Conservation (phyloP, 768 basidiomycete genomes). For the Plicaturopsis crispa region DNA sequence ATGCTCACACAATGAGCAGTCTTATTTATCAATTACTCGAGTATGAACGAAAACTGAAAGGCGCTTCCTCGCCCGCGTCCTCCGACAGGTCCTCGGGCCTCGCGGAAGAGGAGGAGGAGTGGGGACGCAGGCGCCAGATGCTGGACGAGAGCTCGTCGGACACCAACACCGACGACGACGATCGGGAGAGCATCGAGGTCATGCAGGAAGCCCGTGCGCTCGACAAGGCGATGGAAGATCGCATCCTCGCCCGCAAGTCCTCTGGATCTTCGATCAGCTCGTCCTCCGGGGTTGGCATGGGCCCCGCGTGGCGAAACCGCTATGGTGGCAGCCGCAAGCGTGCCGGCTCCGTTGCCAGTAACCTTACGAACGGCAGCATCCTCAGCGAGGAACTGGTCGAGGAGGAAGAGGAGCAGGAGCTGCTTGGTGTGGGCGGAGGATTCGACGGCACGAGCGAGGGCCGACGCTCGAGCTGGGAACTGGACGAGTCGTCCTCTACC, state of each 20-base stretch:
- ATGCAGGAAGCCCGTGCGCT: constrained; percentile 77
- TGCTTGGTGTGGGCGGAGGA: constrained; percentile 61
- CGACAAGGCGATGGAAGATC: constrained; percentile 85
- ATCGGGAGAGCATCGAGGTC: constrained; percentile 47
- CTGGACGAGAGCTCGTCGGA: constrained; percentile 50
- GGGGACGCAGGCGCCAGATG: constrained; percentile 60
- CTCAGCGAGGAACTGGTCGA: constrained; percentile 78
- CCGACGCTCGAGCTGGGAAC: constrained; percentile 22
- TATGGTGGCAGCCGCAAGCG: constrained; percentile 58
- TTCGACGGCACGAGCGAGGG: constrained; percentile 31
- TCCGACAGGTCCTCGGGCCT: constrained; percentile 48
- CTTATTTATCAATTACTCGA: constrained; percentile 92
- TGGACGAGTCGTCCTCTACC: constrained; percentile 30
- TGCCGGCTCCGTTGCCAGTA: constrained; percentile 69
- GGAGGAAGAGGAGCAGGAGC: constrained; percentile 70
- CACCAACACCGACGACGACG: constrained; percentile 36
- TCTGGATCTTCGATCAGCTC: constrained; percentile 61
- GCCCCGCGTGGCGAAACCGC: constrained; percentile 54
- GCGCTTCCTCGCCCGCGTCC: constrained; percentile 36
- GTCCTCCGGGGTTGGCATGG: constrained; percentile 51
- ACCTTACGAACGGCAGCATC: constrained; percentile 56
- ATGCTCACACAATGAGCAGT: constrained; percentile 28
- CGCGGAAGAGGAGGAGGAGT: constrained; percentile 72
- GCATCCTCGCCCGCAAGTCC: constrained; percentile 65
- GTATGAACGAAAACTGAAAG: constrained; percentile 72